A percentile compares a stretch with the other conserved stretches of the same genome.
Conservation (phyloP, 2,329 filamentous ascomycete genomes). For the Clarireedia hainanense region DNA sequence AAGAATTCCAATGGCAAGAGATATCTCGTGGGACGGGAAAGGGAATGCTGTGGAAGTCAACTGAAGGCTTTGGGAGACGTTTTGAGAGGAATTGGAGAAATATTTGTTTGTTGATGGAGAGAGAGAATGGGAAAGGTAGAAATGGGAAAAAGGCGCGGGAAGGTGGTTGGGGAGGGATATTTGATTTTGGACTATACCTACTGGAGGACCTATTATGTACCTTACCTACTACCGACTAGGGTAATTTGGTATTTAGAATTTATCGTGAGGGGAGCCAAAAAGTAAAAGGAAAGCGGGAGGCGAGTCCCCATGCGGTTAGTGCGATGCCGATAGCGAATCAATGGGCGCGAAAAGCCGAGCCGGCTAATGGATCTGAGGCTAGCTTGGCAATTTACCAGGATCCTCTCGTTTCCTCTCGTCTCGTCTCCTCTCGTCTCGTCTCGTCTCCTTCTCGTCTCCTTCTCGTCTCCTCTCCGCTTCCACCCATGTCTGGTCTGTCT, state of each 20-base stretch:
- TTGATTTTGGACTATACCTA: background rate
- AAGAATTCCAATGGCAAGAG: slow-evolving; percentile 11
- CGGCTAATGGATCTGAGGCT: background rate
- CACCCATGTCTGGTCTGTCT: too few species aligned
- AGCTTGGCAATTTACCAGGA: background rate
- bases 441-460: too few species aligned
- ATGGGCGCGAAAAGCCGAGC: background rate
- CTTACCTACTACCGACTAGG: background rate
- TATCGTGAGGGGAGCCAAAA: background rate
- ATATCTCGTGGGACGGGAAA: background rate
- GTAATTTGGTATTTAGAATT: background rate
- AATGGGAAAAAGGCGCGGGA: background rate
- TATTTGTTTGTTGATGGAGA: background rate
- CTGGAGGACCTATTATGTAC: too few species aligned
- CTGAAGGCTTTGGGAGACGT: background rate
- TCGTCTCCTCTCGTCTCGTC: too few species aligned
- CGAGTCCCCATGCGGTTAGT: background rate
- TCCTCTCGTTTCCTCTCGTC: background rate
- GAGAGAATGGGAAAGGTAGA: background rate
- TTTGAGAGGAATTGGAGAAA: background rate
- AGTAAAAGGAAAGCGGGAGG: background rate
- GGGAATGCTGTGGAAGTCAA: background rate
- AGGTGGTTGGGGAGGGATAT: background rate
- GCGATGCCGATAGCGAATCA: background rate
- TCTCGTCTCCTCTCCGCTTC: too few species aligned